A percentile compares a stretch with the other conserved stretches of the same genome.
These are phyloP conservation scores for Crithidia expoeki DNA, from an alignment of 208 protist genomes.

Conservation along the genomic window DNA sequence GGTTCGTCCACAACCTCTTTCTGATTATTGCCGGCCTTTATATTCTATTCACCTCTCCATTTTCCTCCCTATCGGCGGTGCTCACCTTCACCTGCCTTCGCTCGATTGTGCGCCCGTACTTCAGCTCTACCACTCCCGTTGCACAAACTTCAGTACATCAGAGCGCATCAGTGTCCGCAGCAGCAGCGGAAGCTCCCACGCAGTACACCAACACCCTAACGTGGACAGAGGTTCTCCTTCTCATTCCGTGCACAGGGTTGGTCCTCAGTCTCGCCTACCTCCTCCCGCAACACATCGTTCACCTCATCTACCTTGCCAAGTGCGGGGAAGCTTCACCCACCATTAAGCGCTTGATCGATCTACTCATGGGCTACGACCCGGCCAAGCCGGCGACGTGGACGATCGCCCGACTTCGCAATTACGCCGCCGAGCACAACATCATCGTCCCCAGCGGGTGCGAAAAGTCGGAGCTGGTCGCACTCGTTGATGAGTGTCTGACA, in stretches of 20 bases:
- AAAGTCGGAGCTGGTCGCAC: conserved; percentile 34
- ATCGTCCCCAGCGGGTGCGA: conserved; percentile 29
- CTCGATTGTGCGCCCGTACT: conserved; percentile 4
- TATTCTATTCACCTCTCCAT: conserved; percentile 4
- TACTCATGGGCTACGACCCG: conserved; percentile 31
- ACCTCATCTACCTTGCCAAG: not conserved
- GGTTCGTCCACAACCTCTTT: conserved; percentile 13
- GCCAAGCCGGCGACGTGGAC: conserved; percentile 56
- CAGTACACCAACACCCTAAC: not conserved
- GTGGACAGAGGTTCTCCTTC: not conserved
- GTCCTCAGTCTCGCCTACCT: conserved; percentile 3
- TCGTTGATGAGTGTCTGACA: conserved; percentile 38
- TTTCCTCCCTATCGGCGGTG: conserved; percentile 1
- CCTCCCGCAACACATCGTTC: not conserved
- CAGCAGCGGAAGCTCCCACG: not conserved
- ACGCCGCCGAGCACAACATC: conserved; percentile 38
- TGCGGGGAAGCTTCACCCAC: not conserved
- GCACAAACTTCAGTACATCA: not conserved
- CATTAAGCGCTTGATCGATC: conserved; percentile 5
- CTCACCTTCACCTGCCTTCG: conserved; percentile 17
- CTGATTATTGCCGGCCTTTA: not conserved
- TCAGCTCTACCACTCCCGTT: not conserved
- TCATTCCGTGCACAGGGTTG: not conserved
- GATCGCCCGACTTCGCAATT: conserved; percentile 43
- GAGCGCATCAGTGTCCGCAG: not conserved